A percentile compares a stretch with the other conserved stretches of the same genome.
Conservation (phyloP, 225 moss, liverwort and hornwort species). For the Polytrichum formosum region DNA sequence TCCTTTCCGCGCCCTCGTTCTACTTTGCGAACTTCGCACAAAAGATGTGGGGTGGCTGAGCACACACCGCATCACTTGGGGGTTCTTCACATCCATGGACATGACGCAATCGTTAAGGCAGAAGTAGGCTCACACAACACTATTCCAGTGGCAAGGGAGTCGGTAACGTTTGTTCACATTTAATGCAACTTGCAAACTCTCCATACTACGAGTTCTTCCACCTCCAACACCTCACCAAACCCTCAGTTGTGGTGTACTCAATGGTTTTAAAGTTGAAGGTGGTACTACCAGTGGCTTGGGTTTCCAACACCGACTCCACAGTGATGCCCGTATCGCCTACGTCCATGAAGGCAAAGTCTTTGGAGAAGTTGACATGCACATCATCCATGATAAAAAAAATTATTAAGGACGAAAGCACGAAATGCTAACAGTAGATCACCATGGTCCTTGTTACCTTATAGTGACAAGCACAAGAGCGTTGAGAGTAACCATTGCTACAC, state of each 20-base stretch:
- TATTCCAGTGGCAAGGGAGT: slow-evolving; percentile 29
- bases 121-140: slow-evolving; percentile 47
- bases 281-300: background rate
- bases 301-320: background rate
- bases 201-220: too few species aligned
- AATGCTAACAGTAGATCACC: too few species aligned
- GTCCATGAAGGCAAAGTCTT: background rate
- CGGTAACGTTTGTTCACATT: background rate
- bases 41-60: background rate
- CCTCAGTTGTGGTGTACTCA: background rate
- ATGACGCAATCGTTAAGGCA: slow-evolving; percentile 38
- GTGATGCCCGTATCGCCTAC: background rate
- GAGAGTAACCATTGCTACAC: too few species aligned
- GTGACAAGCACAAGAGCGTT: too few species aligned
- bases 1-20: background rate
- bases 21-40: slow-evolving; percentile 29
- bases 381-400: background rate
- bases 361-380: background rate
- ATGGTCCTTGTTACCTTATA: too few species aligned
- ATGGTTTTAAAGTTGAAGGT: background rate
- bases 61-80: slow-evolving; percentile 42
- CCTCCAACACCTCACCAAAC: background rate
- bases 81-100: slow-evolving; percentile 43
- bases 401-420: too few species aligned
- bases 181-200: too few species aligned